Conservation (phyloP, 805 yeast species). For the Kazachstania viticola region DNA sequence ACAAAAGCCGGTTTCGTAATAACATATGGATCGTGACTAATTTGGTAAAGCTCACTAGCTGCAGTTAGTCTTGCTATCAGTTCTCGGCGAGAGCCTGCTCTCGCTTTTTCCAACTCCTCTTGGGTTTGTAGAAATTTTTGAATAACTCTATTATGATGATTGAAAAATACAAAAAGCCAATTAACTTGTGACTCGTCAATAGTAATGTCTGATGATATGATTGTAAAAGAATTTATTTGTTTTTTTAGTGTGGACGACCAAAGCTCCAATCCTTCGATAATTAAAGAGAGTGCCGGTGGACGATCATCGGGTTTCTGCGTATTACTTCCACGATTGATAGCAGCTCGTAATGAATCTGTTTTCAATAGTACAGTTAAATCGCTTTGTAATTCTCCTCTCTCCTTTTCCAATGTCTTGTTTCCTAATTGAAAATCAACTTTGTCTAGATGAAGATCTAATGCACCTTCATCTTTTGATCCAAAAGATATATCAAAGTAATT, state of each 20-base stretch:
- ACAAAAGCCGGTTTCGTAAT: slow-evolving; percentile 82
- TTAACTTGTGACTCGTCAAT: slow-evolving; percentile 26
- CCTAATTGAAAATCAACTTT: slow-evolving; percentile 15
- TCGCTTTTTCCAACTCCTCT: slow-evolving; percentile 4
- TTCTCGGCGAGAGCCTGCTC: slow-evolving; percentile 20
- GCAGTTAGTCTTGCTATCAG: slow-evolving; percentile 33
- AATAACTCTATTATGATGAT: slow-evolving; percentile 5
- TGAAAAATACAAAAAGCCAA: slow-evolving; percentile 23
- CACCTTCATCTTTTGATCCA: slow-evolving; percentile 11
- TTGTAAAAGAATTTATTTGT: slow-evolving; percentile 18
- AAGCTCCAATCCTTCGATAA: slow-evolving; percentile 19
- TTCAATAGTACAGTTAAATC: slow-evolving; percentile 11
- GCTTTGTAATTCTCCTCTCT: slow-evolving; percentile 6
- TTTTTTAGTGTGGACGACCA: slow-evolving; percentile 17
- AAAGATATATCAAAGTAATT: slow-evolving; percentile 13
- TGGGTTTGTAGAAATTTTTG: slow-evolving; percentile 4
- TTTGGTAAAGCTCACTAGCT: slow-evolving; percentile 39
- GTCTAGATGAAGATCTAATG: slow-evolving; percentile 14
- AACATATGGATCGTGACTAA: slow-evolving; percentile 80
- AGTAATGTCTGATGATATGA: slow-evolving; percentile 23
- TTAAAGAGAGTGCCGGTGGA: slow-evolving; percentile 19
- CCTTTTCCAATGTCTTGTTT: slow-evolving; percentile 9
- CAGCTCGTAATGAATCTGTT: slow-evolving; percentile 12
- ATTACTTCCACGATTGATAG: slow-evolving; percentile 5
- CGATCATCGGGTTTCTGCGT: slow-evolving; percentile 6